Conservation (phyloP, 2,329 filamentous ascomycete genomes). For the Karstenula rhodostoma region DNA sequence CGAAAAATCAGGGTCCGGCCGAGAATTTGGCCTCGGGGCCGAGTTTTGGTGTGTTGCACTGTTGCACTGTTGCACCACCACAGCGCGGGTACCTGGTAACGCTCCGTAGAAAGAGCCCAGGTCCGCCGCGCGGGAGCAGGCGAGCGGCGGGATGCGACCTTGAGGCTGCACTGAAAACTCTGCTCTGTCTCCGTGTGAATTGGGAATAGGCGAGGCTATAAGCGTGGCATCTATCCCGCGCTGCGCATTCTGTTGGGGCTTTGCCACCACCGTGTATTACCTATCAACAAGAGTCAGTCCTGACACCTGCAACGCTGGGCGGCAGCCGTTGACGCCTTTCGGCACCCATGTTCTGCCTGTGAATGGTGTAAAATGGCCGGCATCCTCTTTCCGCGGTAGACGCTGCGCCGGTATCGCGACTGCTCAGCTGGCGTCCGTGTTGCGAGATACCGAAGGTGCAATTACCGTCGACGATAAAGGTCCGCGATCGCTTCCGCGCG, state of each 20-base stretch:
- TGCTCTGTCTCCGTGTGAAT: neutral
- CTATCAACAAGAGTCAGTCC: neutral
- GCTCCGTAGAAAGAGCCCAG: neutral
- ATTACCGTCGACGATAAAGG: neutral
- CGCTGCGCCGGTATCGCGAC: constrained; percentile 6
- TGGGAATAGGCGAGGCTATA: neutral
- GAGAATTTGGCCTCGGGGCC: constrained; percentile 10
- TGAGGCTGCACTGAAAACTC: constrained; percentile 1
- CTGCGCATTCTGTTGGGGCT: constrained; percentile 11
- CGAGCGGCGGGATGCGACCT: neutral
- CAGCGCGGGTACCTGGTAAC: constrained; percentile 7
- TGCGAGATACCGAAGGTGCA: constrained; percentile 1
- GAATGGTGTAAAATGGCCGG: neutral
- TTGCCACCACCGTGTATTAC: constrained; percentile 12
- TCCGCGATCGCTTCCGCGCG: neutral
- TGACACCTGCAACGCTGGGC: constrained; percentile 8
- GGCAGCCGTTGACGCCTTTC: constrained; percentile 12
- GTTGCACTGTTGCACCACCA: neutral
- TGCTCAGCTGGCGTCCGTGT: constrained; percentile 1
- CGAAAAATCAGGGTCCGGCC: constrained; percentile 10
- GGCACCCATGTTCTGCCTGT: constrained; percentile 9
- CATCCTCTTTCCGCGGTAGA: constrained; percentile 5
- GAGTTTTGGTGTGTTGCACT: neutral
- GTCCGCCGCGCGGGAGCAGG: neutral
- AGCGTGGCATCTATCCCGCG: neutral